Conservation (phyloP, 371 early-diverging fungal genomes). For the Syncephalastrum monosporum region DNA sequence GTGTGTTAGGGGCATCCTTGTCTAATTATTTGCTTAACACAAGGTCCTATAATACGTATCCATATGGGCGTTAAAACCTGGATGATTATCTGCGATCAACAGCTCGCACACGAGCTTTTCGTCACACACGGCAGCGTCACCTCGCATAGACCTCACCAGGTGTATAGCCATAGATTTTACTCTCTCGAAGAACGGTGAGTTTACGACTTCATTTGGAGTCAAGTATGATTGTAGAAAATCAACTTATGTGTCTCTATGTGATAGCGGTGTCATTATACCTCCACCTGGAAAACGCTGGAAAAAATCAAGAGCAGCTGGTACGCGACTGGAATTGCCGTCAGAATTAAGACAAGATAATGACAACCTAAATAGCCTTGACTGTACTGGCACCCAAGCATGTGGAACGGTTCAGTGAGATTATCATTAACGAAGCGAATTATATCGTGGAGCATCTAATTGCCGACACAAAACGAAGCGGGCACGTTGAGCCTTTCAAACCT, state of each 20-base stretch:
- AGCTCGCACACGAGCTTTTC: constrained; percentile 27
- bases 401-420: constrained; percentile 5
- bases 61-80: constrained; percentile 21
- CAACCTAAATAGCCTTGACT: constrained; percentile 6
- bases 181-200: constrained; percentile 15
- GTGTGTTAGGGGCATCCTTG: not conserved
- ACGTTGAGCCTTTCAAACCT: constrained; percentile 9
- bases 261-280: constrained; percentile 16
- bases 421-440: constrained; percentile 7
- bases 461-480: constrained; percentile 4
- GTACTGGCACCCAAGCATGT: constrained; percentile 18
- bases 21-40: not conserved
- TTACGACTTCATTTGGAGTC: not conserved
- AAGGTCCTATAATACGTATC: constrained; percentile 17
- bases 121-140: constrained; percentile 17
- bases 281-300: constrained; percentile 15
- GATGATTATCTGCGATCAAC: constrained; percentile 21
- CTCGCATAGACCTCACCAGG: constrained; percentile 16
- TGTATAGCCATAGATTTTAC: constrained; percentile 13
- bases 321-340: not conserved
- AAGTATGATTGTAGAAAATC: not conserved
- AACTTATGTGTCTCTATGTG: too few species aligned
- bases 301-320: constrained; percentile 16
- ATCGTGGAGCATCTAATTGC: constrained; percentile 8
- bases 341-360: not conserved